These are phyloP conservation scores for Calendula officinalis DNA, from an alignment of 129 eudicot species.

Conservation along the genomic window DNA sequence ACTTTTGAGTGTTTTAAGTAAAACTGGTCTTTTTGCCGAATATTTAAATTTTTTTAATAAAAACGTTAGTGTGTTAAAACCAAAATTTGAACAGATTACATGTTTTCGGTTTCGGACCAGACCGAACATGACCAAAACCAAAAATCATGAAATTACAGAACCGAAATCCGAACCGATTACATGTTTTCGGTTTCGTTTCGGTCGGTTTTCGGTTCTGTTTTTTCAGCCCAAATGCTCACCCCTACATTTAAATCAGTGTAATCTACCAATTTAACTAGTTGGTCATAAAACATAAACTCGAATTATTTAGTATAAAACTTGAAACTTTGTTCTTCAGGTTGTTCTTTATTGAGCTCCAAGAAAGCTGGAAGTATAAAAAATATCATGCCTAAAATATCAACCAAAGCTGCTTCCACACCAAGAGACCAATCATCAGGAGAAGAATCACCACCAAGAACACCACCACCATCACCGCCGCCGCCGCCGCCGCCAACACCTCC, in stretches of 20 bases:
- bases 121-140: too few species aligned
- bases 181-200: too few species aligned
- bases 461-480: neutral
- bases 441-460: neutral
- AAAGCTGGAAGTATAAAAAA: constrained; percentile 3
- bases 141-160: too few species aligned
- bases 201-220: too few species aligned
- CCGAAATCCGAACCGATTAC: too few species aligned
- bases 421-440: constrained; percentile 10
- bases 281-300: too few species aligned
- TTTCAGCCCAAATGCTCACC: too few species aligned
- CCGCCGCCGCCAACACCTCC: neutral
- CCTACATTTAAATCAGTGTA: too few species aligned
- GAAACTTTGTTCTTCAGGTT: constrained; percentile 6
- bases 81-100: too few species aligned
- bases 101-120: too few species aligned
- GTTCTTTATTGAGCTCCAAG: constrained; percentile 6
- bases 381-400: constrained; percentile 1
- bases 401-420: constrained; percentile 12
- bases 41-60: neutral
- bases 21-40: neutral
- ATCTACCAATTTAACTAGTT: too few species aligned
- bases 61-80: too few species aligned
- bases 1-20: neutral
- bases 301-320: neutral